Percentiles rank a stretch among this genome's conserved stretches.
phyloP scores from a whole-genome alignment of 441 rosid genomes.

The Bruguiera hainesii region DNA sequence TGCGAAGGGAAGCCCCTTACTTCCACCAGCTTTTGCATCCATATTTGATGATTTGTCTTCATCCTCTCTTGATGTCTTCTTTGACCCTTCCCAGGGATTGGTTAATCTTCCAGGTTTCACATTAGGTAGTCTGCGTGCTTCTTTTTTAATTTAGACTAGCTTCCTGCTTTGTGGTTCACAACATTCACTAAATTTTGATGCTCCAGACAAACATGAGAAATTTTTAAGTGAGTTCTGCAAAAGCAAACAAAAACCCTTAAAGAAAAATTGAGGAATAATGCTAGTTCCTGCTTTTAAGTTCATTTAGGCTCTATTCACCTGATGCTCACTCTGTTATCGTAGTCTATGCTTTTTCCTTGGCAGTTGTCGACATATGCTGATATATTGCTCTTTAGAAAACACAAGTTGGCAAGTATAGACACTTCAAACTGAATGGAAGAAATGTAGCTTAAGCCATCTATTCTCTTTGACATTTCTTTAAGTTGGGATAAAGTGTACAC shows the following conservation, averaged over 20 bases:
- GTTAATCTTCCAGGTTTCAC: conserved; percentile 81
- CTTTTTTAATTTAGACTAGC: neutral
- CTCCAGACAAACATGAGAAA: neutral
- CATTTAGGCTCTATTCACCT: neutral
- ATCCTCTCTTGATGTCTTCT: conserved; percentile 91
- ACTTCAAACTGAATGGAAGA: neutral
- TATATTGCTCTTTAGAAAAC: neutral
- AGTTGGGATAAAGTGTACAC: neutral
- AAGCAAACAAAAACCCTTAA: too few relatives aligned
- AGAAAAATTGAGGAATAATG: too few relatives aligned
- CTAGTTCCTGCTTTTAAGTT: too few relatives aligned
- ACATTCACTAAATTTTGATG: conserved; percentile 1
- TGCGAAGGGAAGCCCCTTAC: conserved; percentile 91
- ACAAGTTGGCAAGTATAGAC: neutral
- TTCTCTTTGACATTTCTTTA: neutral
- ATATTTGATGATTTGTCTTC: conserved; percentile 92
- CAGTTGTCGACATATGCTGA: neutral
- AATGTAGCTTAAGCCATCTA: neutral
- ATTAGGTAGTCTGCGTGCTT: conserved; percentile 43
- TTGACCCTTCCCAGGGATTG: conserved; percentile 85
- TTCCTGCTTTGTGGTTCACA: neutral
- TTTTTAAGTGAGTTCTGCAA: too few relatives aligned
- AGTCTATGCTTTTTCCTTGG: neutral
- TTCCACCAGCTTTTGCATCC: conserved; percentile 86
- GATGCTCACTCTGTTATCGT: neutral